Conservation (phyloP, 2,329 filamentous ascomycete genomes). For the Cordyceps militaris region DNA sequence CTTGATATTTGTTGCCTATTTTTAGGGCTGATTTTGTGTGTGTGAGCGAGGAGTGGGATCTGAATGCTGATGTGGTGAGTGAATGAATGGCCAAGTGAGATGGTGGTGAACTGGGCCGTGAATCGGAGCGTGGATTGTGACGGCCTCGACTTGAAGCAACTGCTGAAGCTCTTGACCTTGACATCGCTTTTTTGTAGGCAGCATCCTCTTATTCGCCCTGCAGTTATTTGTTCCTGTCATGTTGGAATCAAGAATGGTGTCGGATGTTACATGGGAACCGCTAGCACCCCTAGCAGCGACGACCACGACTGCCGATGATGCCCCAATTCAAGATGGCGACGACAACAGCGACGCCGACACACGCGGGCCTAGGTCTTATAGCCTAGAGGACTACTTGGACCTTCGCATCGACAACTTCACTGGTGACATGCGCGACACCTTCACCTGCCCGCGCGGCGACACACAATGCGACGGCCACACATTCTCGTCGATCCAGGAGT, state of each 20-base stretch:
- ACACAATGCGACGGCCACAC: constrained; percentile 3
- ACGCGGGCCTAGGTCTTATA: not conserved
- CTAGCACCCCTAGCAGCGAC: too few relatives aligned
- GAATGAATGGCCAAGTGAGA: not conserved
- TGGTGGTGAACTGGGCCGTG: not conserved
- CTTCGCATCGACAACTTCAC: not conserved
- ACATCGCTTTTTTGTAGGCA: too few relatives aligned
- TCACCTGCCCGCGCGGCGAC: not conserved
- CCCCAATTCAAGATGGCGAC: too few relatives aligned
- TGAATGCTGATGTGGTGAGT: not conserved
- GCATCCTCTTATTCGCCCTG: too few relatives aligned
- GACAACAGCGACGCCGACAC: not conserved
- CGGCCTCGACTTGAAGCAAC: not conserved
- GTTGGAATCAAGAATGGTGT: too few relatives aligned
- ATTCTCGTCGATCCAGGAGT: not conserved
- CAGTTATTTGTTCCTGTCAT: too few relatives aligned
- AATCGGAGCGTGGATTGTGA: not conserved
- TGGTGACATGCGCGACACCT: not conserved
- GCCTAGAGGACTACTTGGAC: not conserved
- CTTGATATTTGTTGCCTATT: not conserved
- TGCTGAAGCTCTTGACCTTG: too few relatives aligned
- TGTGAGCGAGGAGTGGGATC: not conserved
- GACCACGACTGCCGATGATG: too few relatives aligned
- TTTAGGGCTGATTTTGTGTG: not conserved
- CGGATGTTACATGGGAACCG: too few relatives aligned